Evolutionary conservation across 257 asterid genomes (phyloP).

Genomic region (Catharanthus roseus): DNA sequence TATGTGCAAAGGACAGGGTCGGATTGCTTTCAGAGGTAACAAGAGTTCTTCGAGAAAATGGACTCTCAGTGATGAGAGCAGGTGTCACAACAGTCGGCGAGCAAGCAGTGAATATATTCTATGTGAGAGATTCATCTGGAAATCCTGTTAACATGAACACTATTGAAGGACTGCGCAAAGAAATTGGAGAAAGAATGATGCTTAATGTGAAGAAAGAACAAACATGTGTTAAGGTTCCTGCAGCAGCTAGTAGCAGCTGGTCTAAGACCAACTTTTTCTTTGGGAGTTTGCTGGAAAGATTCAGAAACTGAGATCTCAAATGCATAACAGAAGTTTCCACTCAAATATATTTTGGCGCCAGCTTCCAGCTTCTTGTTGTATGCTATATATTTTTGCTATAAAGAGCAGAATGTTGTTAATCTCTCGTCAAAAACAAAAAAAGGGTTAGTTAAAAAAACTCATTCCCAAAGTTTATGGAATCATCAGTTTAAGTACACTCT

Average conservation of each 20-base stretch:
- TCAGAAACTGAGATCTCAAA: conserved; percentile 30
- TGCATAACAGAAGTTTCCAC: neutral
- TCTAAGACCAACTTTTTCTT: conserved; percentile 80
- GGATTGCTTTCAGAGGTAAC: conserved; percentile 90
- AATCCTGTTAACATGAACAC: conserved; percentile 66
- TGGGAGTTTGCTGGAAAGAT: conserved; percentile 66
- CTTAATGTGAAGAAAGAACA: conserved; percentile 74
- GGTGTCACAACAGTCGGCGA: conserved; percentile 85
- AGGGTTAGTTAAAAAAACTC: too few relatives aligned
- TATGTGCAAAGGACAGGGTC: conserved; percentile 93
- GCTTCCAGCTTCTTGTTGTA: neutral
- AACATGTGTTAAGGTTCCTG: conserved; percentile 36
- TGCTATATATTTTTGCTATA: neutral
- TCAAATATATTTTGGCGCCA: neutral
- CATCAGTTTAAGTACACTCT: too few relatives aligned
- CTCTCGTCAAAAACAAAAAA: neutral
- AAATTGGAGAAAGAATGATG: conserved; percentile 80
- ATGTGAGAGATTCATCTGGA: conserved; percentile 81
- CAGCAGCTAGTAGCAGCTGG: conserved; percentile 40
- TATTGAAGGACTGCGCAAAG: conserved; percentile 63
- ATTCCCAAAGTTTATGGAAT: too few relatives aligned
- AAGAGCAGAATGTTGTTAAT: neutral
- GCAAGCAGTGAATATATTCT: conserved; percentile 73
- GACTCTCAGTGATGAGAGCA: conserved; percentile 84
- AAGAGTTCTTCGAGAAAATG: conserved; percentile 77